These are phyloP conservation scores for Arthrobotrys iridis DNA, from an alignment of 2,329 filamentous ascomycete genomes.

Conservation along the genomic window DNA sequence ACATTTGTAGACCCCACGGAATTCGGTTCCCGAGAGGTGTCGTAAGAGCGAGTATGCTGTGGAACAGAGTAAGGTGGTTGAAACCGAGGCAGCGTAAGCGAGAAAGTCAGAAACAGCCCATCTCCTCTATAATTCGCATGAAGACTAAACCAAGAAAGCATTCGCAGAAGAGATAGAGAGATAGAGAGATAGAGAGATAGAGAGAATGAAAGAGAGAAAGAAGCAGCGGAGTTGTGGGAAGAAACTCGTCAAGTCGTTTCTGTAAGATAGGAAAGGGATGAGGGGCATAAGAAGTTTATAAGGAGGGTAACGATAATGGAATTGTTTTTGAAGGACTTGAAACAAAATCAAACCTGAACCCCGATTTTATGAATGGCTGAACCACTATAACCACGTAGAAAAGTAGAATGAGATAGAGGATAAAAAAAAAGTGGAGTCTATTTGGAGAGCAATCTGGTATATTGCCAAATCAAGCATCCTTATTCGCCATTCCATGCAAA, in stretches of 20 bases:
- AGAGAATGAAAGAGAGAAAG: conserved; percentile 5
- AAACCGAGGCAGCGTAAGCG: conserved; percentile 4
- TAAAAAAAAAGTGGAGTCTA: conserved; percentile 25
- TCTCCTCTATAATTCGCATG: conserved; percentile 50
- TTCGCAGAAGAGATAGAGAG: conserved; percentile 18
- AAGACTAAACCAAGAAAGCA: conserved; percentile 19
- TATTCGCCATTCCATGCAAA: conserved; percentile 52
- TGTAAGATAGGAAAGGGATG: conserved; percentile 13
- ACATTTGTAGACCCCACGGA: conserved; percentile 3
- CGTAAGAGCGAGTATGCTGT: not conserved
- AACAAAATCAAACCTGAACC: conserved; percentile 54
- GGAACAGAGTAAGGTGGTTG: conserved; percentile 19
- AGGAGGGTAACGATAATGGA: not conserved
- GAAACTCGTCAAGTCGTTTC: conserved; percentile 51
- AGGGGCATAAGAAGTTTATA: conserved; percentile 9
- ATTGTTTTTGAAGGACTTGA: conserved; percentile 6
- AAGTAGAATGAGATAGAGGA: conserved; percentile 28
- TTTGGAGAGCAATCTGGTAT: conserved; percentile 40
- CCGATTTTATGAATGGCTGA: conserved; percentile 52
- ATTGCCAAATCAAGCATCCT: conserved; percentile 51
- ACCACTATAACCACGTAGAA: conserved; percentile 38
- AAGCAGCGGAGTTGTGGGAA: conserved; percentile 15
- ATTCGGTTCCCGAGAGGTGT: conserved; percentile 2
- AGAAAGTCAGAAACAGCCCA: conserved; percentile 26
- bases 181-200: conserved; percentile 6